These are phyloP conservation scores for Scutellaria barbata DNA, from an alignment of 257 asterid species.

Conservation along the genomic window DNA sequence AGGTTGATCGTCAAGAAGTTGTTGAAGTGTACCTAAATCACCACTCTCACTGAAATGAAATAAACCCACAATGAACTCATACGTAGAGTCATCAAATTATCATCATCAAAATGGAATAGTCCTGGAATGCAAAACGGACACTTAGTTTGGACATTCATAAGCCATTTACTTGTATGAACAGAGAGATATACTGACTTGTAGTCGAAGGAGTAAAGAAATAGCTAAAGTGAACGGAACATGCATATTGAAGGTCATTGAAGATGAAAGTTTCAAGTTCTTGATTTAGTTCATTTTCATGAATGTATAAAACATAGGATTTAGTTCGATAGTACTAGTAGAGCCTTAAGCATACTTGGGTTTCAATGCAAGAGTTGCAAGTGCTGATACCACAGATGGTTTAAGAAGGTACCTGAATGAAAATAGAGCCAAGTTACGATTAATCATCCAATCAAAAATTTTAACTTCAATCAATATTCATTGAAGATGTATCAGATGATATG, in stretches of 20 bases:
- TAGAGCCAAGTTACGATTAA: not conserved
- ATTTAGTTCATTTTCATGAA: too few species aligned
- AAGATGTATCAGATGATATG: slow-evolving; percentile 6
- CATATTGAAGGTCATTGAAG: too few species aligned
- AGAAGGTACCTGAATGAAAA: slow-evolving; percentile 61
- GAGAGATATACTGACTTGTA: too few species aligned
- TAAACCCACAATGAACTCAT: not conserved
- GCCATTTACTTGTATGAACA: too few species aligned
- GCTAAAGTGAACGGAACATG: too few species aligned
- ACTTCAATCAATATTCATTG: not conserved
- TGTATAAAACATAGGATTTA: too few species aligned
- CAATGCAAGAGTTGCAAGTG: slow-evolving; percentile 59
- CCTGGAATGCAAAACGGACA: not conserved
- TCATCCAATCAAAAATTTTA: not conserved
- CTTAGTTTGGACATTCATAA: not conserved
- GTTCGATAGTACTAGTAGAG: not conserved
- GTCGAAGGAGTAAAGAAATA: too few species aligned
- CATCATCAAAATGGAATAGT: not conserved
- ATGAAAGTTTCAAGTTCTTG: too few species aligned
- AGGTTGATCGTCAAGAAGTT: slow-evolving; percentile 80
- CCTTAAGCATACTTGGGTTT: slow-evolving; percentile 51
- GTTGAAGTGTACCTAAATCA: slow-evolving; percentile 64
- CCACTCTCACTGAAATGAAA: slow-evolving; percentile 55
- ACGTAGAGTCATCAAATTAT: slow-evolving; percentile 5
- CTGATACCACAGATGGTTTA: slow-evolving; percentile 65